A percentile compares a stretch with the other conserved stretches of the same genome.
Evolutionary conservation across 805 yeast genomes (phyloP).

Genomic region (Gaillardinia entomophila): DNA sequence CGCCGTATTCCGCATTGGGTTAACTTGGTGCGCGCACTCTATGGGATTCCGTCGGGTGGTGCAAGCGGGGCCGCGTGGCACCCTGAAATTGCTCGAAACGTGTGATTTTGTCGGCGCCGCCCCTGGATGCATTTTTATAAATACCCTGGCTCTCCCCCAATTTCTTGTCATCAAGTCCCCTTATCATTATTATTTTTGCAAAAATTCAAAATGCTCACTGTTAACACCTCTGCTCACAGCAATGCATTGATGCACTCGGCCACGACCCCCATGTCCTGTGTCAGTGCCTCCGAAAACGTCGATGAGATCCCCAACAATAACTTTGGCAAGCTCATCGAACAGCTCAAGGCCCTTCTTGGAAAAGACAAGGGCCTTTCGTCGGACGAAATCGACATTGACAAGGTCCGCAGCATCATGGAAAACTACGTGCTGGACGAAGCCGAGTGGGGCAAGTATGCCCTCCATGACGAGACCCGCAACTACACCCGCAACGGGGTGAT

Average conservation of each 20-base stretch:
- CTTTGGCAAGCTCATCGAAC: constrained; percentile 19
- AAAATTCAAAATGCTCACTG: background rate
- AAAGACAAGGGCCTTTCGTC: constrained; percentile 29
- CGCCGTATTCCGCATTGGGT: no score
- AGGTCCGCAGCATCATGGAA: constrained; percentile 41
- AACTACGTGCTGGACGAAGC: constrained; percentile 39
- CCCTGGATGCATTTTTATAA: background rate
- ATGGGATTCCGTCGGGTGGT: no score
- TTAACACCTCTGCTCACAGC: background rate
- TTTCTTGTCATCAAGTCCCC: no score
- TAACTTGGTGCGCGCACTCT: no score
- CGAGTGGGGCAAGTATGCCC: constrained; percentile 59
- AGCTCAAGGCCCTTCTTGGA: constrained; percentile 21
- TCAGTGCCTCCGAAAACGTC: background rate
- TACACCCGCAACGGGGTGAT: constrained; percentile 70
- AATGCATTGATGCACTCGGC: background rate
- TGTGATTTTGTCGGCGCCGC: background rate
- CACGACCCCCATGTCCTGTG: background rate
- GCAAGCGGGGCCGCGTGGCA: no score
- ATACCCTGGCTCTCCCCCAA: background rate
- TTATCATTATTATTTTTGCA: background rate
- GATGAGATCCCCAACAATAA: constrained; percentile 1
- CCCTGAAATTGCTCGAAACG: background rate
- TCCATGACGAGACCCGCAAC: constrained; percentile 42
- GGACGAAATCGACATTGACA: constrained; percentile 48